Evolutionary conservation across 495 filamentous ascomycete genomes (phyloP), one percentile per base, ranked within the genome.

Genomic region (Ascobolus immersus): DNA sequence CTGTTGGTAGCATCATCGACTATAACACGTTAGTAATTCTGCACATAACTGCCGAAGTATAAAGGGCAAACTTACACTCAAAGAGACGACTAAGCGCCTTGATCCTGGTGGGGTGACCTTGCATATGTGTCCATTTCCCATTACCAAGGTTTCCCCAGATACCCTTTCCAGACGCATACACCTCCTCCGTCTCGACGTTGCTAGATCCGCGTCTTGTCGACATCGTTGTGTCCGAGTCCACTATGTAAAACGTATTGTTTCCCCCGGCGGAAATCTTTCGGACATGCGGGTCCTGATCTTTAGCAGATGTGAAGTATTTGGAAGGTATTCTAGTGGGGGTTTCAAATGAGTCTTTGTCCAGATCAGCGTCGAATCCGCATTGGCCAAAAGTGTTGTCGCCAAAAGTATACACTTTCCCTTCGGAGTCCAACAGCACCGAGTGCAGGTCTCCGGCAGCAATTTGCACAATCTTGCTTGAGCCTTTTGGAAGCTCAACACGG

Each of bases 381-480:
- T 94, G 86, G 21, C 86, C 86, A 34, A 62, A 60, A 0, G 71
- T 69, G 50, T 94, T 94, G 48, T 92, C 80, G 14, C 86, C 86
- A 52, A 91, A 96, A 17, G 67, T 58, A 51, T 80, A 91, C n/a
- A 81, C 61, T 17, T 64, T 60, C 23, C 86, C 86, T 27, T 74
- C 55, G 17, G 58, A 61, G 44, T 80, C 76, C 12, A 79, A 58
- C 1, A 61, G 73, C 8, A 92, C 54, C 17, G 80, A 84, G 51
- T 96, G 86, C 40, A 73, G 72, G 47, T 91, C 81, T 18, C 86
- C 86, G 8, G 78, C 50, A 0, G 84, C 81, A 36, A 94, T 69
- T 32, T 73, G 58, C 5, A 56, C 51, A 24, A 90, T 68, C 19
- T 67, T 59, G 28, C 62, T 38, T 21, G 35, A 65, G 4, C 66